A percentile compares a stretch with the other conserved stretches of the same genome.
Evolutionary conservation across 352 stramenopile species (phyloP).

Genomic region (Blastocystis sp.): DNA sequence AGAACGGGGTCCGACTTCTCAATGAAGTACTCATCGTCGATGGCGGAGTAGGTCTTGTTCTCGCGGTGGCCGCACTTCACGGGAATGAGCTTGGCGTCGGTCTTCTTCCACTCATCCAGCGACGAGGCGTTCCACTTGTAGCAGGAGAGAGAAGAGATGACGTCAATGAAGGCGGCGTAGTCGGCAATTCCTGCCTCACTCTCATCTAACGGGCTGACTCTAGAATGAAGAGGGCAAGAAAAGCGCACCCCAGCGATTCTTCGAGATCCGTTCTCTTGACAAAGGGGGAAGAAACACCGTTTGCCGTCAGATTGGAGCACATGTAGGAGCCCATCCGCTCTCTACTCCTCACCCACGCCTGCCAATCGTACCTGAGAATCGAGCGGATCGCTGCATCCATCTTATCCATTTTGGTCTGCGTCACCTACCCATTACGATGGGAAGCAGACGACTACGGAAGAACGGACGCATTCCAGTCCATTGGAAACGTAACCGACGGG

Average conservation of each 20-base stretch:
- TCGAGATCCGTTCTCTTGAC: constrained; percentile 20
- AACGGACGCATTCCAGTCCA: constrained; percentile 7
- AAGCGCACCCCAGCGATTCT: background rate
- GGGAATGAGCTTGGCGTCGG: background rate
- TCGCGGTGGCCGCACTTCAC: background rate
- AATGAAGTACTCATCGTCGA: constrained; percentile 6
- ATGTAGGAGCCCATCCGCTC: constrained; percentile 21
- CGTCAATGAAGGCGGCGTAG: constrained; percentile 13
- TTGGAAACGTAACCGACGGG: constrained; percentile 12
- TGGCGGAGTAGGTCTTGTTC: background rate
- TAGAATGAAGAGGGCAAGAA: background rate
- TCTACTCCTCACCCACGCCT: background rate
- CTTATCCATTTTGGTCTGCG: background rate
- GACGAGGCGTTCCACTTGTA: background rate
- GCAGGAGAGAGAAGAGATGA: background rate
- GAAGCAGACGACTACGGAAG: background rate
- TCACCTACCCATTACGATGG: background rate
- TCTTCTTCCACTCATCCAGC: background rate
- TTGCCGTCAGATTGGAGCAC: background rate
- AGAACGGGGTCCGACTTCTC: background rate
- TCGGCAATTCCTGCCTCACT: background rate
- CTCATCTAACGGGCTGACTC: background rate
- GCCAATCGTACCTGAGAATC: too few relatives aligned
- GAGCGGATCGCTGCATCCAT: background rate
- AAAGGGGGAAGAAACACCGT: background rate